A percentile compares a stretch with the other conserved stretches of the same genome.
These are phyloP conservation scores for Phytophthora litchii DNA, from an alignment of 352 stramenopile species.

Conservation along the genomic window DNA sequence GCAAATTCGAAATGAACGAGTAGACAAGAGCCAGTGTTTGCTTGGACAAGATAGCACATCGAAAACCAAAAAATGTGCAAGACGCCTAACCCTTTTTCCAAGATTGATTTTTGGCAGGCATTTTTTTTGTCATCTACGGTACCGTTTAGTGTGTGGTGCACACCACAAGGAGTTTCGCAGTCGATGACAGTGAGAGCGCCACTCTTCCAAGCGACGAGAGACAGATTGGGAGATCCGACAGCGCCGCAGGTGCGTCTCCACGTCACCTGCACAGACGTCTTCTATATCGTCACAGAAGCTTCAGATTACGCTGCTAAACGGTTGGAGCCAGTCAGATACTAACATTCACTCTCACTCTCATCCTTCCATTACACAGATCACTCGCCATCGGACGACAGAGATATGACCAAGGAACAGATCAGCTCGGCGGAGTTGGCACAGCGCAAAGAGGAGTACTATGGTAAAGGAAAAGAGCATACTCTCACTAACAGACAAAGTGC, in stretches of 20 bases:
- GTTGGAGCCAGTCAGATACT: slow-evolving; percentile 4
- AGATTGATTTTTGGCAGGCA: too few species aligned
- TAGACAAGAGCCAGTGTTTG: too few species aligned
- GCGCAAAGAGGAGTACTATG: slow-evolving; percentile 62
- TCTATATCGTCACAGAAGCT: background rate
- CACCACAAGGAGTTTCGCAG: slow-evolving; percentile 18
- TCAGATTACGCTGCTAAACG: background rate
- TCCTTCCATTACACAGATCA: slow-evolving; percentile 8
- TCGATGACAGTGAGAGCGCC: slow-evolving; percentile 14
- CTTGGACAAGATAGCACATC: too few species aligned
- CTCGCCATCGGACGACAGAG: slow-evolving; percentile 14
- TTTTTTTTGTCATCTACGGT: too few species aligned
- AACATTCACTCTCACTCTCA: slow-evolving; percentile 3
- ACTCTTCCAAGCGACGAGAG: slow-evolving; percentile 25
- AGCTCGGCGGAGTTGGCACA: slow-evolving; percentile 46
- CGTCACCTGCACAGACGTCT: background rate
- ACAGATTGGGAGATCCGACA: slow-evolving; percentile 20
- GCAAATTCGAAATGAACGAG: too few species aligned
- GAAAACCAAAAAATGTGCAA: too few species aligned
- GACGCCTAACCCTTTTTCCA: too few species aligned
- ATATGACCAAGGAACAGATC: slow-evolving; percentile 46
- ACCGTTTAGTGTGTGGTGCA: slow-evolving; percentile 13
- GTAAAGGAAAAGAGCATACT: slow-evolving; percentile 12
- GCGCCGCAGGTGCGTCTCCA: slow-evolving; percentile 13
- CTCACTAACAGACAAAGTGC: background rate